Percentiles rank a stretch among this genome's conserved stretches.
phyloP scores from a whole-genome alignment of 192 early-diverging fungal species.

The Backusella liffmaniae region DNA sequence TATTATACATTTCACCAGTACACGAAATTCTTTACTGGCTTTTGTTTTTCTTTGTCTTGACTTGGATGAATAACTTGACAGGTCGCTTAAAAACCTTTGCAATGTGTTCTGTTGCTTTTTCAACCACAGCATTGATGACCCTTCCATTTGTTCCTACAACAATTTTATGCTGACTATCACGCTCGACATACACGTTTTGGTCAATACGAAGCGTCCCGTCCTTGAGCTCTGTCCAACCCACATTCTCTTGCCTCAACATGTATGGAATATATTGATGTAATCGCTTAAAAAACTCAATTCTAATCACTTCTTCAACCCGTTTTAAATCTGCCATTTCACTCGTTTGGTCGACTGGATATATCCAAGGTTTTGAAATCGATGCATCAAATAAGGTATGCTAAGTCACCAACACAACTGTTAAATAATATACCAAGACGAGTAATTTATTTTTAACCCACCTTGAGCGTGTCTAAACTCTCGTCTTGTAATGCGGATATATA shows the following conservation, averaged over 20 bases:
- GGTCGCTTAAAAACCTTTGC: slow-evolving; percentile 39
- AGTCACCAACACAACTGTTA: too few species aligned
- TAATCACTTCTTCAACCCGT: slow-evolving; percentile 58
- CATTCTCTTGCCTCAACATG: slow-evolving; percentile 50
- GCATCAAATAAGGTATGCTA: slow-evolving; percentile 32
- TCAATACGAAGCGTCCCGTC: slow-evolving; percentile 51
- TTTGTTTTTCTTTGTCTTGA: slow-evolving; percentile 42
- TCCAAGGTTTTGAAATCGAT: slow-evolving; percentile 45
- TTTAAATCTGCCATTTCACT: slow-evolving; percentile 52
- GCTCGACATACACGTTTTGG: slow-evolving; percentile 52
- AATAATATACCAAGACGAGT: not conserved
- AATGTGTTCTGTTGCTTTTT: slow-evolving; percentile 36
- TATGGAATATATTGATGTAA: slow-evolving; percentile 58
- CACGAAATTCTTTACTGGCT: not conserved
- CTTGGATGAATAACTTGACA: slow-evolving; percentile 50
- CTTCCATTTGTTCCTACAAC: slow-evolving; percentile 48
- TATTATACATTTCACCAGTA: not conserved
- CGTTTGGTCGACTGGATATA: slow-evolving; percentile 47
- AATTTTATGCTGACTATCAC: slow-evolving; percentile 53
- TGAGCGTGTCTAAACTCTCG: slow-evolving; percentile 16
- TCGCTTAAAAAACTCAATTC: slow-evolving; percentile 52
- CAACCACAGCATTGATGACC: slow-evolving; percentile 42
- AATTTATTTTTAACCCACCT: slow-evolving; percentile 11
- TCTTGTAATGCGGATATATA: slow-evolving; percentile 40
- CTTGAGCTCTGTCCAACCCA: slow-evolving; percentile 50